Conservation (phyloP, 495 filamentous ascomycete species). For the Xylaria intraflava region DNA sequence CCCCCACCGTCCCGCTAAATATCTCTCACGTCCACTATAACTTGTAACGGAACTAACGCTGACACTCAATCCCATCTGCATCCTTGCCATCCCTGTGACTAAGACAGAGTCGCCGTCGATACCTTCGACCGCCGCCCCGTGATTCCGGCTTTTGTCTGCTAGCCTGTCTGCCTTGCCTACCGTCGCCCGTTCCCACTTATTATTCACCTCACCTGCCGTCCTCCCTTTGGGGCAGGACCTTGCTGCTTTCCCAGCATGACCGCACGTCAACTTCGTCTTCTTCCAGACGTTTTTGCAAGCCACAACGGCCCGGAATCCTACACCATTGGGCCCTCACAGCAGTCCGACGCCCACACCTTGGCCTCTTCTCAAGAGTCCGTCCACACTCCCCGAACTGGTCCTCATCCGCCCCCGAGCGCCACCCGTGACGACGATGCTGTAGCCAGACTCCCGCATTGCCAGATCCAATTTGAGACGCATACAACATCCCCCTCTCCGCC, state of each 20-base stretch:
- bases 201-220: not conserved
- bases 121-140: not conserved
- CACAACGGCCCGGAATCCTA: slow-evolving; percentile 12
- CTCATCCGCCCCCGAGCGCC: not conserved
- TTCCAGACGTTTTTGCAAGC: slow-evolving; percentile 14
- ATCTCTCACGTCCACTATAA: too few relatives aligned
- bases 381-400: slow-evolving; percentile 6
- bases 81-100: not conserved
- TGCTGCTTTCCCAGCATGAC: slow-evolving; percentile 11
- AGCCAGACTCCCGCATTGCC: slow-evolving; percentile 12
- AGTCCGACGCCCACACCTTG: slow-evolving; percentile 13
- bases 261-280: slow-evolving; percentile 4
- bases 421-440: slow-evolving; percentile 16
- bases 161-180: not conserved
- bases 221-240: slow-evolving; percentile 2
- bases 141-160: not conserved
- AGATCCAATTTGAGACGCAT: slow-evolving; percentile 24
- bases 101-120: not conserved
- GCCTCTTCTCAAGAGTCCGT: slow-evolving; percentile 19
- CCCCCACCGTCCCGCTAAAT: too few relatives aligned
- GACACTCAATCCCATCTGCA: slow-evolving; percentile 19
- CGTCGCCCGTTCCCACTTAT: not conserved
- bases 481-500: slow-evolving; percentile 24
- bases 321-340: slow-evolving; percentile 5
- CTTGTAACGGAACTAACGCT: slow-evolving; percentile 7